Base-by-base conservation (phyloP, 371 early-diverging fungal genomes). In the Mortierella sp. region DNA sequence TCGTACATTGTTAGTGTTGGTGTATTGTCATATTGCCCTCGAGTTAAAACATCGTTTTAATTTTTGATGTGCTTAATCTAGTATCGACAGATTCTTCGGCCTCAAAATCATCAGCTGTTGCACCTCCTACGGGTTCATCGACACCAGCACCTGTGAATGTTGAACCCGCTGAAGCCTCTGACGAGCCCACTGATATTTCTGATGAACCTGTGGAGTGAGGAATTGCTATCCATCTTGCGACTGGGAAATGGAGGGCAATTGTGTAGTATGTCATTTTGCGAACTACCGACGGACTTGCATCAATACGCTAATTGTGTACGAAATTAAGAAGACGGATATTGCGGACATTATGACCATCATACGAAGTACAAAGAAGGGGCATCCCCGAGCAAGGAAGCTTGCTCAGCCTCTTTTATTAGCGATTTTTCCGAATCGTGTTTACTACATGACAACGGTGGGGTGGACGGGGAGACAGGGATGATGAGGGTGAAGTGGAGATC, bases 221-320 rank as follows among this genome's bases (percentile, higher is more conserved):
- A 68, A 25, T 68, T 62, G 11, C 26, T 62, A 62, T 68, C 68
- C 69, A 16, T 25, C 18, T 19, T 68, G 69, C 25, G 63, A 57
- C 50, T 68, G 63, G 69, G 37, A 55, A 62, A 19, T 68, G 14
- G 59, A 62, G 23, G 63, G 48, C 14, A 50, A 37, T 11, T 68
- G 63, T 23, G 44, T 25, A 46, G 69, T 58, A 57, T 62, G 62
- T 46, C 23, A 12, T 16, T 62, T 68, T 23, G 26, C 18, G 14
- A 51, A 30, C 26, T 68, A 51, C 57, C 45, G 58, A 56, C 57
- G 58, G 6, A 23, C 29, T 57, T 68, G 69, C 63, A 68, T 68
- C 59, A 46, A 57, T 9, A 48, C 69, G n/a, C 63, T 68, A 11
- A 45, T 9, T 16, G 62, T 37, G 56, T 47, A 37, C 48, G 51